Evolutionary conservation across 257 asterid genomes (phyloP), one percentile per base, ranked within the genome.

Genomic region (Rhazya stricta): DNA sequence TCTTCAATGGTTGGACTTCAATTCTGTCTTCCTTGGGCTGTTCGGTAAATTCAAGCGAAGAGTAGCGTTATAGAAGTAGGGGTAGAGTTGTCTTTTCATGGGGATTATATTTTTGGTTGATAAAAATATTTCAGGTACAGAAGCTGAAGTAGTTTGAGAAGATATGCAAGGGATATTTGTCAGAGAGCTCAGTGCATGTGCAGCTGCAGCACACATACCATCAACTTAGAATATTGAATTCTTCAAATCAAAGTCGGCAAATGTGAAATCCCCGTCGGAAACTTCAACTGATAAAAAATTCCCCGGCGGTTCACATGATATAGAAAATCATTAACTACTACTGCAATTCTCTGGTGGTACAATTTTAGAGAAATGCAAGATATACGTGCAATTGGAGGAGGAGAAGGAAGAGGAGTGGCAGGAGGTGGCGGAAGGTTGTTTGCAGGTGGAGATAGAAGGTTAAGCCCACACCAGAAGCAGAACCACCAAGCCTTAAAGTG

Each of bases 401-500:
- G 70, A 1, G 83, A 58, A 0, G 84, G 73, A 0, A 79, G 75
- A 2, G 70, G 71, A 36, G 71, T 73, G 21, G 83, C 63, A 0
- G 84, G 72, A 1, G 81, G 76, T 0, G 76, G 77, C 45, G 83
- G 84, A n/a, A 81, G 90, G 50, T 62, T 79, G 76, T 74, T 79
- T 42, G 58, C 1, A 73, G 84, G 76, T 2, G 85, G 78, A 3
- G 90, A 91, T 50, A 73, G 97, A 77, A 80, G 97, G 74, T 58
- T 87, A 58, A 80, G 96, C 79, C 94, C 86, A 3, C 84, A 84
- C 76, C 74, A 74, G 61, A 88, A 83, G 29, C 83, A 69, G 36
- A 79, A 73, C 73, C 86, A 81, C 68, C 96, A 79, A 43, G 80
- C 87, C 6, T 72, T 93, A 48, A 93, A 93, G 84, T 93, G 98